Base-by-base conservation (phyloP, 257 asterid genomes). In the Ehretia macrophylla region DNA sequence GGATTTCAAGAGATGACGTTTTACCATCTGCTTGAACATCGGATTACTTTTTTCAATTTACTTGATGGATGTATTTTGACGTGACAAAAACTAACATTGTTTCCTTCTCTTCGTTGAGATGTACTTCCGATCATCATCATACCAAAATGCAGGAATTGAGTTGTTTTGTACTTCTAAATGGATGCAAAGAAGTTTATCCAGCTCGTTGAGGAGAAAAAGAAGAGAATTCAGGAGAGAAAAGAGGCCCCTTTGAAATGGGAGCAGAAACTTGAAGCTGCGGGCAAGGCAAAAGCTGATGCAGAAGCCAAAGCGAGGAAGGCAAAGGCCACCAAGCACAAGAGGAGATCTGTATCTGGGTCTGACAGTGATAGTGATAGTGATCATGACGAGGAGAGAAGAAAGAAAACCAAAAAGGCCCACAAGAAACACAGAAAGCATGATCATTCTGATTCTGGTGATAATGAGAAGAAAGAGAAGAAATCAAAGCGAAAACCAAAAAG, bases 71-170 rank as follows among this genome's bases (percentile, higher is more conserved):
- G 82, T 4, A 42, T 11, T 42, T 42, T 42, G 47, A 42, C 8
- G 47, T 42, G 14, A 52, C 38, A 52, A 52, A 13, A 93, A 72
- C 96, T 93, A 85, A 93, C 99, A 86, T 65, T 85, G 81, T 89
- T 85, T 76, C 97, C 67, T 89, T 89, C 89, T 89, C 97, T 75
- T 87, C 78, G 86, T 93, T 86, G 99, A 93, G 99, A 93, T 89
- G 97, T 71, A 80, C 87, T 77, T 85, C 78, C 68, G 91, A 94
- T 80, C 94, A 72, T 89, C 99, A 80, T 89, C 99, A 86, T 83
- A 85, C 97, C 96, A 83, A 83, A 93, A 78, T 93, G 99, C 99
- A 93, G 99, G 60, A 68, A 67, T 71, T 78, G 80, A 78, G 70
- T 85, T 85, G 87, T 85, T 77, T 78, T 77, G 85, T 73, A 55